phyloP scores from a whole-genome alignment of 768 basidiomycete species.

The Melanogaster broomeanus region DNA sequence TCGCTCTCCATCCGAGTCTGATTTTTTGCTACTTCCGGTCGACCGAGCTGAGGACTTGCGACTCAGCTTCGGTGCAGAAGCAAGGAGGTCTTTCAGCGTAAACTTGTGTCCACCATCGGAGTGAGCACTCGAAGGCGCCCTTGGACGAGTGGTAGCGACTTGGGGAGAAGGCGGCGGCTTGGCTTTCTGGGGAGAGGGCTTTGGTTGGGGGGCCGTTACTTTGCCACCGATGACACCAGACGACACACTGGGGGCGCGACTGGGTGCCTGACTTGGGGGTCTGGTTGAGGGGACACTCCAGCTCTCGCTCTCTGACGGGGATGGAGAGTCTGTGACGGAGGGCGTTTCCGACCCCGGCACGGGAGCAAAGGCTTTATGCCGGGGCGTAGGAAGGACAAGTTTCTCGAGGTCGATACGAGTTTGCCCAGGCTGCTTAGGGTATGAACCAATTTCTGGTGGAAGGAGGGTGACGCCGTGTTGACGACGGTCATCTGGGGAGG shows the following conservation, averaged over 20 bases:
- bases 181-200: constrained; percentile 17
- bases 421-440: too few relatives aligned
- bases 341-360: constrained; percentile 43
- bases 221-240: constrained; percentile 42
- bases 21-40: constrained; percentile 60
- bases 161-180: constrained; percentile 17
- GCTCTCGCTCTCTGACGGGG: constrained; percentile 57
- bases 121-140: constrained; percentile 47
- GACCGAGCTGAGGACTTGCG: constrained; percentile 75
- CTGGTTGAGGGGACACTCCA: constrained; percentile 64
- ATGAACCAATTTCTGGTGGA: too few relatives aligned
- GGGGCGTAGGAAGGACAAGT: too few relatives aligned
- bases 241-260: constrained; percentile 39
- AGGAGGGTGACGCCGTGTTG: too few relatives aligned
- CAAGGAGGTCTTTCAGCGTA: constrained; percentile 80
- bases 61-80: constrained; percentile 69
- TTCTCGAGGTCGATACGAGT: too few relatives aligned
- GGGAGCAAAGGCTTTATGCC: constrained; percentile 31
- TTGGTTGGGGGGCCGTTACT: constrained; percentile 31
- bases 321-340: constrained; percentile 47
- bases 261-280: constrained; percentile 56
- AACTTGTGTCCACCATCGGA: constrained; percentile 73
- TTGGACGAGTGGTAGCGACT: constrained; percentile 30
- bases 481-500: too few relatives aligned
- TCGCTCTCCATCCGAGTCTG: constrained; percentile 60